Conservation (phyloP, 345 rosid genomes). For the Linum usitatissimum region DNA sequence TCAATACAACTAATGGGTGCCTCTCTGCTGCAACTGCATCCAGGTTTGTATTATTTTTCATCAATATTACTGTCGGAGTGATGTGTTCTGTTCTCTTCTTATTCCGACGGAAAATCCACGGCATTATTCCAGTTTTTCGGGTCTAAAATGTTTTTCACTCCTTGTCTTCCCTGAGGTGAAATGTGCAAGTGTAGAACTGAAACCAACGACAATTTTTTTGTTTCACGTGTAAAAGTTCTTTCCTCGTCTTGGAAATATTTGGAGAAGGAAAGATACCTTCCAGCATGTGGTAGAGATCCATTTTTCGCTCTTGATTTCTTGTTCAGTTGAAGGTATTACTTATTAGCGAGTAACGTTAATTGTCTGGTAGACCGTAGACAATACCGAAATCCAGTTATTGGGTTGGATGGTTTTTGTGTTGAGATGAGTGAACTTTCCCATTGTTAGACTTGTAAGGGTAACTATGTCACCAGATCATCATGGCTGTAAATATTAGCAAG, state of each 20-base stretch:
- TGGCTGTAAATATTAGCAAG: not conserved
- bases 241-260: not conserved
- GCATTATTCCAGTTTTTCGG: not conserved
- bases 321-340: too few species aligned
- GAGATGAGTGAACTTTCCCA: not conserved
- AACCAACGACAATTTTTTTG: not conserved
- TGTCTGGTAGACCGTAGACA: not conserved
- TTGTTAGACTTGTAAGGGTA: not conserved
- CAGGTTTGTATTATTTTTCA: constrained; percentile 28
- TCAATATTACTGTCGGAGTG: not conserved
- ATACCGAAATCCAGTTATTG: not conserved
- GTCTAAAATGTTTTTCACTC: not conserved
- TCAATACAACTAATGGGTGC: constrained; percentile 71
- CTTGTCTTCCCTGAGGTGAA: not conserved
- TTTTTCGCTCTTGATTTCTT: not conserved
- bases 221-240: not conserved
- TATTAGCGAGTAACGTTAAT: not conserved
- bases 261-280: not conserved
- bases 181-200: not conserved
- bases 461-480: not conserved
- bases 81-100: not conserved
- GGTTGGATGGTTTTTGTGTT: not conserved
- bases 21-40: constrained; percentile 42
- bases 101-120: not conserved
- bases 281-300: not conserved